Evolutionary conservation across 2,329 filamentous ascomycete genomes (phyloP).

Genomic region (Onygenales sp.): DNA sequence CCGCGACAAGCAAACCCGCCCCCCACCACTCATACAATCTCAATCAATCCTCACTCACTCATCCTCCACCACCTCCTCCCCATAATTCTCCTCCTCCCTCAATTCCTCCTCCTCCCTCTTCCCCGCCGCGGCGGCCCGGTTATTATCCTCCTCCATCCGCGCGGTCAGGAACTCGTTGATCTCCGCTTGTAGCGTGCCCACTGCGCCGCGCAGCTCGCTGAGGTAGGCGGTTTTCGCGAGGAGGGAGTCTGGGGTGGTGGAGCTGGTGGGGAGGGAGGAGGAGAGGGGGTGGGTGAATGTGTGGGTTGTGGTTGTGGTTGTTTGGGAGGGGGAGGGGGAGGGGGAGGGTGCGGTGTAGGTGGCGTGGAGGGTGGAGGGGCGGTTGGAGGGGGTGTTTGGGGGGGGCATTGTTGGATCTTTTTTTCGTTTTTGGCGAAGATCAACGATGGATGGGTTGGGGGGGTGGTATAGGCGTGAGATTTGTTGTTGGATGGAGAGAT

Average conservation of each 20-base stretch:
- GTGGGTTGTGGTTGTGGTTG: slow-evolving; percentile 19
- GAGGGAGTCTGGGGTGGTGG: slow-evolving; percentile 11
- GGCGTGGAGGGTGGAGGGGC: slow-evolving; percentile 12
- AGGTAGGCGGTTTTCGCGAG: slow-evolving; percentile 46
- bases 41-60: slow-evolving; percentile 35
- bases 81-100: slow-evolving; percentile 58
- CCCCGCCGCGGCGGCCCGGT: slow-evolving; percentile 20
- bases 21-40: background rate
- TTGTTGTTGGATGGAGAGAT: background rate
- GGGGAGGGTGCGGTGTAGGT: slow-evolving; percentile 18
- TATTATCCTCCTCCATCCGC: slow-evolving; percentile 54
- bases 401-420: slow-evolving; percentile 10
- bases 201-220: slow-evolving; percentile 38
- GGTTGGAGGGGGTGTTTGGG: slow-evolving; percentile 7
- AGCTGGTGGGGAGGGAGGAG: slow-evolving; percentile 11
- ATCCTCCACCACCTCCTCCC: slow-evolving; percentile 66
- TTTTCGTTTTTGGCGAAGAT: background rate
- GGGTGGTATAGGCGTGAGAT: background rate
- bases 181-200: slow-evolving; percentile 45
- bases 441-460: background rate
- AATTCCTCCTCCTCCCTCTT: slow-evolving; percentile 22
- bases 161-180: slow-evolving; percentile 51
- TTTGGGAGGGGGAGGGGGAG: slow-evolving; percentile 2
- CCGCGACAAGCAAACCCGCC: background rate
- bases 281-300: slow-evolving; percentile 25